phyloP scores from a whole-genome alignment of 805 yeast species.

The Saturnispora saitoi region DNA sequence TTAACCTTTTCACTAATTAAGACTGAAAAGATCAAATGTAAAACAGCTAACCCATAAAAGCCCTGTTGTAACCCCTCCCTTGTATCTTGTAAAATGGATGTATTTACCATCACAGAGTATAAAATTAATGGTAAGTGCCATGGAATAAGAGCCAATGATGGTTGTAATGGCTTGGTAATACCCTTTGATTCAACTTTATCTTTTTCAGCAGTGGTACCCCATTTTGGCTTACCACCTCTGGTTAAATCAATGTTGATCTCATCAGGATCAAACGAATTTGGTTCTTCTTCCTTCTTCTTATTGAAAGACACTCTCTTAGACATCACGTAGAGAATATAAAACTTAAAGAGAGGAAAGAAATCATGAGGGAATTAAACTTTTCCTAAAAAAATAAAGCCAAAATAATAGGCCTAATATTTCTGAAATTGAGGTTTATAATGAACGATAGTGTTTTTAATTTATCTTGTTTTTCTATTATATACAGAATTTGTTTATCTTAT shows the following conservation, averaged over 20 bases:
- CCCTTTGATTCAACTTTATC: neutral
- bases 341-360: too few species aligned
- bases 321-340: neutral
- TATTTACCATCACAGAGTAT: slow-evolving; percentile 26
- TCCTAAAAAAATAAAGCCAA: neutral
- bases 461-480: neutral
- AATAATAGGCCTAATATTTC: neutral
- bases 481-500: neutral
- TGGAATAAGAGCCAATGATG: slow-evolving; percentile 22
- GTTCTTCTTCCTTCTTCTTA: slow-evolving; percentile 8
- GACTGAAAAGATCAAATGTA: slow-evolving; percentile 11
- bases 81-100: slow-evolving; percentile 26
- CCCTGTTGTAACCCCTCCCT: slow-evolving; percentile 10
- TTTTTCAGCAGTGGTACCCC: neutral
- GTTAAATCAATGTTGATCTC: slow-evolving; percentile 13
- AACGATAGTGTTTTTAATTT: neutral
- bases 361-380: slow-evolving; percentile 4
- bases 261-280: slow-evolving; percentile 12
- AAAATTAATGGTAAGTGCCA: slow-evolving; percentile 24
- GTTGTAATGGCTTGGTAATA: slow-evolving; percentile 3
- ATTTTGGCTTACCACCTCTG: slow-evolving; percentile 10
- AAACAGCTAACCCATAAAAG: slow-evolving; percentile 9
- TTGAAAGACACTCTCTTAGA: slow-evolving; percentile 13
- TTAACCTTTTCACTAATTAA: slow-evolving; percentile 23
- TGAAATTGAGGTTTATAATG: neutral